A percentile compares a stretch with the other conserved stretches of the same genome.
Conservation (phyloP, 208 protist genomes). For the Leishmania braziliensis region DNA sequence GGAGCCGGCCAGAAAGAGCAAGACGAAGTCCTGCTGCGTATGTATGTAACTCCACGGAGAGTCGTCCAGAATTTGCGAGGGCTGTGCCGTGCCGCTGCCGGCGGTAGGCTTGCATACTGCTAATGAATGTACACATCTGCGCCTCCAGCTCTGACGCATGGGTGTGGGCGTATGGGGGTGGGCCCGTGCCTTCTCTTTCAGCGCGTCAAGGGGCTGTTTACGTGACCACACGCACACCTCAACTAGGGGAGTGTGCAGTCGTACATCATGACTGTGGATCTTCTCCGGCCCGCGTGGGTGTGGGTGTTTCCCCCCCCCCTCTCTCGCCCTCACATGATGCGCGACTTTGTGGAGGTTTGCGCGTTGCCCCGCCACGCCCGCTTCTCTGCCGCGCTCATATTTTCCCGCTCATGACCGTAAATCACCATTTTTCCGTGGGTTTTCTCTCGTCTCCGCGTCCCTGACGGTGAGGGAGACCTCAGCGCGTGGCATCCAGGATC, state of each 20-base stretch:
- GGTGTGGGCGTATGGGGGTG: too few species aligned
- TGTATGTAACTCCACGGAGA: constrained; percentile 18
- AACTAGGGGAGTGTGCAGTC: not conserved
- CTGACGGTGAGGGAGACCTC: not conserved
- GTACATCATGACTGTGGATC: not conserved
- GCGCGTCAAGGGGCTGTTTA: not conserved
- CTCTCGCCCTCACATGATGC: not conserved
- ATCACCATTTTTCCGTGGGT: not conserved
- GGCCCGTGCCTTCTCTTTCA: not conserved
- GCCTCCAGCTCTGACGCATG: not conserved
- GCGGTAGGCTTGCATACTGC: not conserved
- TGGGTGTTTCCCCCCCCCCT: not conserved
- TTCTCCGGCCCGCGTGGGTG: not conserved
- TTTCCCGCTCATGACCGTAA: not conserved
- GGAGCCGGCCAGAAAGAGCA: constrained; percentile 1
- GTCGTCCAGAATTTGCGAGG: too few species aligned
- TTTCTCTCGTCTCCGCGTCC: not conserved
- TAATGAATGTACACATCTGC: not conserved
- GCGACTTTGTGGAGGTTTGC: not conserved
- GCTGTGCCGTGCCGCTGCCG: not conserved
- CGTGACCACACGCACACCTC: not conserved
- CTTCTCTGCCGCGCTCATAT: not conserved
- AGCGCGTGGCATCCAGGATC: too few species aligned
- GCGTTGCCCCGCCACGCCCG: not conserved
- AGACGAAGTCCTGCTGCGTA: constrained; percentile 22